phyloP scores from a whole-genome alignment of 1,139 yeast species.

The Debaryomyces sp. region DNA sequence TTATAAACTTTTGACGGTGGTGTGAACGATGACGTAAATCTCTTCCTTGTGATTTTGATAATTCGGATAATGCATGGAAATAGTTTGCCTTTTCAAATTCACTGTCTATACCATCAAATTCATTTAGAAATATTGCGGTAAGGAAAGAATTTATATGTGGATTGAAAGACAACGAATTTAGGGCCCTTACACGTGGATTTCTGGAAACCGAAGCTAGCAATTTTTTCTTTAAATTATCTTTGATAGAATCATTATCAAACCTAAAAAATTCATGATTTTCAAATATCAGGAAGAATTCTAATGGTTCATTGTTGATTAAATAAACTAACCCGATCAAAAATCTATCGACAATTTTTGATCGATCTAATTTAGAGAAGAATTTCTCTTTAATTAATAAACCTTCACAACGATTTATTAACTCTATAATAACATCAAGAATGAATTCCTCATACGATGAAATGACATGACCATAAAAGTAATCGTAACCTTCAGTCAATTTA shows the following conservation, averaged over 20 bases:
- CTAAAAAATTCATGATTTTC: conserved; percentile 20
- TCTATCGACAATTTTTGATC: conserved; percentile 22
- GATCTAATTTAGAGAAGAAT: conserved; percentile 25
- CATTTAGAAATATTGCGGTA: conserved; percentile 20
- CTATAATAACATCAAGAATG: conserved; percentile 33
- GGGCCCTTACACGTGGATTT: too few relatives aligned
- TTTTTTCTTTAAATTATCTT: conserved; percentile 14
- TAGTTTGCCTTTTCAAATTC: conserved; percentile 27
- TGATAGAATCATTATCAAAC: conserved; percentile 15
- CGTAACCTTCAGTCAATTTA: conserved; percentile 30
- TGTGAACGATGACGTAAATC: conserved; percentile 8
- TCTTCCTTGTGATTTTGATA: conserved; percentile 26
- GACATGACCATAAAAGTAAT: conserved; percentile 24
- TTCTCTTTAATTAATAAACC: conserved; percentile 25
- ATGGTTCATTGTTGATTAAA: conserved; percentile 32
- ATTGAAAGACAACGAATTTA: conserved; percentile 19
- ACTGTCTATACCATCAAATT: conserved; percentile 8
- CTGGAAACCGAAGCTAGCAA: too few relatives aligned
- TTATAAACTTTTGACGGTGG: conserved; percentile 7
- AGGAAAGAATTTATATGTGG: conserved; percentile 23
- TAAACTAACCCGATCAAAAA: conserved; percentile 40
- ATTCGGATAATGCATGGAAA: conserved; percentile 37
- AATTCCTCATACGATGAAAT: conserved; percentile 24
- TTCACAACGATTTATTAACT: conserved; percentile 33
- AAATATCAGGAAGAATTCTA: conserved; percentile 27